Evolutionary conservation across 352 stramenopile genomes (phyloP).

Genomic region (Phytophthora uliginosa): DNA sequence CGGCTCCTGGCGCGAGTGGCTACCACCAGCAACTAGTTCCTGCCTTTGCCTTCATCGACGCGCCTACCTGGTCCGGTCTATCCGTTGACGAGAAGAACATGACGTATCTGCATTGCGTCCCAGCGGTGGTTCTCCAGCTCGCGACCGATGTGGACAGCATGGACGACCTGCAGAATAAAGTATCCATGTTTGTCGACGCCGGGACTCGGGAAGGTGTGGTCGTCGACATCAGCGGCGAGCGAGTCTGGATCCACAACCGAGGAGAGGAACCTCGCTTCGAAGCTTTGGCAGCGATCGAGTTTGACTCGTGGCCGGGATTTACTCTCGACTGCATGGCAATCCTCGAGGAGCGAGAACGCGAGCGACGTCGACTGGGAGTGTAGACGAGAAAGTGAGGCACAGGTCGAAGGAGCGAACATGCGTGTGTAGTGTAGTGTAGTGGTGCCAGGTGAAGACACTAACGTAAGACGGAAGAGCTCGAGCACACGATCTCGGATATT

Average conservation of each 20-base stretch:
- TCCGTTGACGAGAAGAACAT: conserved; percentile 4
- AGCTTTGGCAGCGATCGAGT: conserved; percentile 34
- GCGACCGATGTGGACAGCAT: neutral
- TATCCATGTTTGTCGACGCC: conserved; percentile 31
- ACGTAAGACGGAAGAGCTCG: too few species aligned
- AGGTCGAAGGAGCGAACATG: too few species aligned
- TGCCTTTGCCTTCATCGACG: conserved; percentile 9
- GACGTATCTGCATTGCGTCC: conserved; percentile 5
- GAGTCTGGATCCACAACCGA: conserved; percentile 38
- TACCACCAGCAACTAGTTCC: conserved; percentile 9
- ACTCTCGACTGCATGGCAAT: conserved; percentile 28
- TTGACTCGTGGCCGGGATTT: conserved; percentile 44
- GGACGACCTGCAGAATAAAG: conserved; percentile 9
- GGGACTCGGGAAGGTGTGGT: conserved; percentile 36
- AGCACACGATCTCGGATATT: neutral
- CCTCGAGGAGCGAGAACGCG: neutral
- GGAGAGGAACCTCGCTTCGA: conserved; percentile 23
- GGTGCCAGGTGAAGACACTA: neutral
- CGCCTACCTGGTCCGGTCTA: conserved; percentile 1
- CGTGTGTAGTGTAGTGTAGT: neutral
- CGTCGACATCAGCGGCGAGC: conserved; percentile 33
- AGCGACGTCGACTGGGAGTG: neutral
- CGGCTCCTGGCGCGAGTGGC: neutral
- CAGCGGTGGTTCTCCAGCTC: conserved; percentile 2
- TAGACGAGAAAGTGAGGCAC: neutral